A percentile compares a stretch with the other conserved stretches of the same genome.
Evolutionary conservation across 805 yeast species (phyloP).

Genomic region (Pichia exigua): DNA sequence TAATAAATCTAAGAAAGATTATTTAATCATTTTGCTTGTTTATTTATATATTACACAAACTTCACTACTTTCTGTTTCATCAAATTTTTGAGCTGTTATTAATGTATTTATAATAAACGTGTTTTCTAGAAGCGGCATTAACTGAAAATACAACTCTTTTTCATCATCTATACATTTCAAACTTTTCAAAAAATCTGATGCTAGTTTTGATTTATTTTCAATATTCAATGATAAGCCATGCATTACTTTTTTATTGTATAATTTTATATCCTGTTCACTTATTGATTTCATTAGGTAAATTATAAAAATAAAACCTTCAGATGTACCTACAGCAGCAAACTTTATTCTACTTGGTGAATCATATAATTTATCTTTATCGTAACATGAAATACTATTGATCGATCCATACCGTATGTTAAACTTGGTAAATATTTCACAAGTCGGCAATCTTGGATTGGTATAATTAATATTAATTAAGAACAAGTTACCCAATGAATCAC

Average conservation of each 20-base stretch:
- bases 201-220: not conserved
- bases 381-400: conserved; percentile 4
- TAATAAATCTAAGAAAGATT: too few species aligned
- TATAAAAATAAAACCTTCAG: conserved; percentile 10
- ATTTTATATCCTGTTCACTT: not conserved
- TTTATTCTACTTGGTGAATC: not conserved
- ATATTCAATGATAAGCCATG: too few species aligned
- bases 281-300: not conserved
- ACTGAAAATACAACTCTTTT: not conserved
- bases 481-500: conserved; percentile 22
- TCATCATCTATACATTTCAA: not conserved
- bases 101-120: not conserved
- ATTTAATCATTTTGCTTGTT: not conserved
- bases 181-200: not conserved
- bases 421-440: not conserved
- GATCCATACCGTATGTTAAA: conserved; percentile 8
- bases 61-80: not conserved
- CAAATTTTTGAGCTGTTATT: not conserved
- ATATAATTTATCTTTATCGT: not conserved
- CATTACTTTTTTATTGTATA: too few species aligned
- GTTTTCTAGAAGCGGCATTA: not conserved
- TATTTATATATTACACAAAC: not conserved
- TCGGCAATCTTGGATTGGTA: not conserved
- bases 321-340: conserved; percentile 14
- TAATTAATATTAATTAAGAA: conserved; percentile 8